These are phyloP conservation scores for Blastobotrys indianensis DNA, from an alignment of 1,139 yeast genomes.

Conservation along the genomic window DNA sequence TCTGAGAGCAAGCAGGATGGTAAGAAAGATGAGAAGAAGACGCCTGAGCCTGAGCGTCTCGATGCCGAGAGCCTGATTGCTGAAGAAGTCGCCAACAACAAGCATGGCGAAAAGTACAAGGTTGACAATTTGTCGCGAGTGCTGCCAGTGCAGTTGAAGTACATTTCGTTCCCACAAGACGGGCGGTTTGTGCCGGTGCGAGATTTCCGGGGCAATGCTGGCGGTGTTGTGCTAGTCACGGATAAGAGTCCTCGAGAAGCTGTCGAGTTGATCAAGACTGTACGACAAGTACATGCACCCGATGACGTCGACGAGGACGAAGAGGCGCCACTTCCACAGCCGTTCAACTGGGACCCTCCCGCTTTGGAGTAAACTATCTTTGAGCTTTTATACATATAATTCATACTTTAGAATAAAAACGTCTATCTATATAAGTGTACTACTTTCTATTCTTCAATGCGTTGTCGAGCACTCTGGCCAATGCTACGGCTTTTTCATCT, in stretches of 20 bases:
- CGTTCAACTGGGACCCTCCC: slow-evolving; percentile 59
- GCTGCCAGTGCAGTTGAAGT: slow-evolving; percentile 83
- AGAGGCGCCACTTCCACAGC: slow-evolving; percentile 89
- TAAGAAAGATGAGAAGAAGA: slow-evolving; percentile 28
- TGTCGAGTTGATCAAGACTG: slow-evolving; percentile 68
- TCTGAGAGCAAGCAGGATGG: not conserved
- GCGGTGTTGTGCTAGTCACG: slow-evolving; percentile 74
- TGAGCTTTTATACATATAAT: too few relatives aligned
- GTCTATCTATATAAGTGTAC: slow-evolving; percentile 4
- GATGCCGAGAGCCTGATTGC: slow-evolving; percentile 14
- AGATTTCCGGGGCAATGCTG: slow-evolving; percentile 59
- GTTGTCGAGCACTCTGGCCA: slow-evolving; percentile 26
- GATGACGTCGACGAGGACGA: slow-evolving; percentile 40
- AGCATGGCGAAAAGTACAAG: slow-evolving; percentile 39
- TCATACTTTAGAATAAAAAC: slow-evolving; percentile 8
- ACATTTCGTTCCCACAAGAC: slow-evolving; percentile 58
- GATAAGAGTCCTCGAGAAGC: slow-evolving; percentile 68
- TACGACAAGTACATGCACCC: slow-evolving; percentile 61
- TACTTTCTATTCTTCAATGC: not conserved
- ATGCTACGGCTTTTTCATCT: slow-evolving; percentile 47
- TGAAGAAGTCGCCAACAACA: slow-evolving; percentile 41
- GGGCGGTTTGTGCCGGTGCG: slow-evolving; percentile 81
- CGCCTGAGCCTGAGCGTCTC: slow-evolving; percentile 14
- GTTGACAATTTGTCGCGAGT: slow-evolving; percentile 81
- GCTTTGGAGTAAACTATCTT: slow-evolving; percentile 15